A percentile compares a stretch with the other conserved stretches of the same genome.
phyloP scores from a whole-genome alignment of 140 eudicot genomes.

The Bidens hawaiensis region DNA sequence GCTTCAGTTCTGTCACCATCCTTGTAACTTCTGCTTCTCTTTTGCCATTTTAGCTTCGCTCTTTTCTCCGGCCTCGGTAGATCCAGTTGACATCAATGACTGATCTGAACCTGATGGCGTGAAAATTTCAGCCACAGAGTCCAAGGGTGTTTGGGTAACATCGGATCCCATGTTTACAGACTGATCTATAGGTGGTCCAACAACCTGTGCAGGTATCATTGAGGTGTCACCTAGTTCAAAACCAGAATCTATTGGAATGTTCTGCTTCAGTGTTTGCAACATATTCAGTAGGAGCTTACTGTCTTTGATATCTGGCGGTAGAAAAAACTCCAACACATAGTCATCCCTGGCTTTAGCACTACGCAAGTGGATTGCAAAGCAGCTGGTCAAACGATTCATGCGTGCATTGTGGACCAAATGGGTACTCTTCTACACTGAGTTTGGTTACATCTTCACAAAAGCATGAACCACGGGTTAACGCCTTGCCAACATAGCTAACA shows the following conservation, averaged over 20 bases:
- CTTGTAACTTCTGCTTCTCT: no score
- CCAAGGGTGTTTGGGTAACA: not conserved
- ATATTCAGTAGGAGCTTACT: not conserved
- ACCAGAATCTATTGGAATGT: slow-evolving; percentile 13
- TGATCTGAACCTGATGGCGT: not conserved
- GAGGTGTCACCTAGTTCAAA: slow-evolving; percentile 17
- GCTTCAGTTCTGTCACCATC: no score
- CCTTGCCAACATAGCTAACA: slow-evolving; percentile 31
- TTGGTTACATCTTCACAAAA: slow-evolving; percentile 24
- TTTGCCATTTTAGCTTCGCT: not conserved
- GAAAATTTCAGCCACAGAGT: not conserved
- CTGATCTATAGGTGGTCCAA: not conserved
- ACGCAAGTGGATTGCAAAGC: slow-evolving; percentile 23
- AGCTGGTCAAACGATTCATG: slow-evolving; percentile 10
- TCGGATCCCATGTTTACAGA: not conserved
- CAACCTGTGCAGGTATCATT: not conserved
- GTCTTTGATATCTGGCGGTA: slow-evolving; percentile 12
- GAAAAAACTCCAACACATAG: slow-evolving; percentile 28
- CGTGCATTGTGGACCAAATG: slow-evolving; percentile 30
- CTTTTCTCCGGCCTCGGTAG: not conserved
- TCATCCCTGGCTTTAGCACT: slow-evolving; percentile 14
- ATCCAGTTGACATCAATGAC: not conserved
- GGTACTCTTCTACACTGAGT: slow-evolving; percentile 29
- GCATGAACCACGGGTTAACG: slow-evolving; percentile 20
- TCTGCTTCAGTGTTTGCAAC: slow-evolving; percentile 25